Conservation (phyloP, 1,284 basidiomycete genomes). For the Trichosporon sp. region DNA sequence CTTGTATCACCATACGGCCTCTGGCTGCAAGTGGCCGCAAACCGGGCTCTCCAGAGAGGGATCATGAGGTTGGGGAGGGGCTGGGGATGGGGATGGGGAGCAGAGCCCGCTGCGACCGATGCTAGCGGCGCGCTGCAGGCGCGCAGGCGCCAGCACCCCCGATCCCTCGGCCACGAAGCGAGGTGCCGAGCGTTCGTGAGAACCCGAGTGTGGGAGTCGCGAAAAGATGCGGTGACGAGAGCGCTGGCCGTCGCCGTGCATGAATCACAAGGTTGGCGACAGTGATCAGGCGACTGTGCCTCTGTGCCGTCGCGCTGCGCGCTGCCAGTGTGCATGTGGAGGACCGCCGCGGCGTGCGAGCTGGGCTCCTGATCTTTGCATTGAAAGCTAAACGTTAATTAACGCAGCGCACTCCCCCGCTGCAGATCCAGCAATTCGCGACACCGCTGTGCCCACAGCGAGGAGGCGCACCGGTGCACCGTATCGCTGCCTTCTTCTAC, state of each 20-base stretch:
- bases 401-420: not conserved
- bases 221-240: not conserved
- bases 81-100: no score
- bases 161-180: not conserved
- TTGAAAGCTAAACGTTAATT: not conserved
- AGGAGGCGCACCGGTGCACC: no score
- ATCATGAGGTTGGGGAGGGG: no score
- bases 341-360: not conserved
- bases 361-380: not conserved
- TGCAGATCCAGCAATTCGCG: not conserved
- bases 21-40: no score
- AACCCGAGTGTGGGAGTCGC: not conserved
- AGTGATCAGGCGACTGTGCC: not conserved
- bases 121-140: no score
- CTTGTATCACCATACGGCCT: not conserved
- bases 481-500: not conserved
- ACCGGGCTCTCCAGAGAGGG: not conserved
- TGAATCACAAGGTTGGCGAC: not conserved
- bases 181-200: not conserved
- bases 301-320: not conserved
- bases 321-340: not conserved
- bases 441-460: no score
- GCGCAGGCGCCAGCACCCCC: no score
- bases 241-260: not conserved
- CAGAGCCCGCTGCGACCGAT: not conserved